Conservation (phyloP, 257 asterid species). For the Plantago elongata region DNA sequence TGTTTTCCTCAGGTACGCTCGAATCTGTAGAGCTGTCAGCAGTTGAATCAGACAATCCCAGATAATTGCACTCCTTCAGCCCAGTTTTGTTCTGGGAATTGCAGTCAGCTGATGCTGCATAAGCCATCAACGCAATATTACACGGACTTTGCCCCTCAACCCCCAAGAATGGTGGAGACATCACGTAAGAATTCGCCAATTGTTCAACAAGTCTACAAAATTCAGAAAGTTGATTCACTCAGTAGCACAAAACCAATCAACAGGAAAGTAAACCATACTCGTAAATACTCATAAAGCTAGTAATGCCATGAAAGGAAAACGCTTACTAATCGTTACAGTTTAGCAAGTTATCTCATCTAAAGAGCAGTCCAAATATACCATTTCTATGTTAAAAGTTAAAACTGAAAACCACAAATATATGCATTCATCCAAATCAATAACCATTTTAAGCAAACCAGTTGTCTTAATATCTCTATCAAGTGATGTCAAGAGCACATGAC, state of each 20-base stretch:
- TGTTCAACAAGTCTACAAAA: conserved; percentile 25
- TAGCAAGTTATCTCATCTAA: not conserved
- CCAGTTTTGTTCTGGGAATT: conserved; percentile 30
- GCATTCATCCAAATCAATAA: no score
- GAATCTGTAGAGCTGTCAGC: conserved; percentile 54
- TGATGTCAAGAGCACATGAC: no score
- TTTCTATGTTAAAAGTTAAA: not conserved
- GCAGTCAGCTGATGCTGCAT: conserved; percentile 47
- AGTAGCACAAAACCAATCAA: not conserved
- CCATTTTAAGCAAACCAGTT: no score
- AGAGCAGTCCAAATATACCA: not conserved
- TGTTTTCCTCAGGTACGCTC: conserved; percentile 28
- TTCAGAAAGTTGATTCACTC: not conserved
- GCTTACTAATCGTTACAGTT: not conserved
- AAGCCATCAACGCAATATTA: conserved; percentile 41
- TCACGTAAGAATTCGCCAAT: conserved; percentile 22
- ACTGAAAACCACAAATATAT: no score
- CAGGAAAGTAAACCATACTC: not conserved
- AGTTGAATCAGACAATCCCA: conserved; percentile 69
- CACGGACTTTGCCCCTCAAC: conserved; percentile 45
- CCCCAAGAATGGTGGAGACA: conserved; percentile 48
- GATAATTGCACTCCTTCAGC: conserved; percentile 64
- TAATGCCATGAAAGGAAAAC: not conserved
- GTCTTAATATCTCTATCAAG: no score
- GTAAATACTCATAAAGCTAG: not conserved